These are phyloP conservation scores for Populus tomentosa DNA, from an alignment of 441 rosid species.

Conservation along the genomic window DNA sequence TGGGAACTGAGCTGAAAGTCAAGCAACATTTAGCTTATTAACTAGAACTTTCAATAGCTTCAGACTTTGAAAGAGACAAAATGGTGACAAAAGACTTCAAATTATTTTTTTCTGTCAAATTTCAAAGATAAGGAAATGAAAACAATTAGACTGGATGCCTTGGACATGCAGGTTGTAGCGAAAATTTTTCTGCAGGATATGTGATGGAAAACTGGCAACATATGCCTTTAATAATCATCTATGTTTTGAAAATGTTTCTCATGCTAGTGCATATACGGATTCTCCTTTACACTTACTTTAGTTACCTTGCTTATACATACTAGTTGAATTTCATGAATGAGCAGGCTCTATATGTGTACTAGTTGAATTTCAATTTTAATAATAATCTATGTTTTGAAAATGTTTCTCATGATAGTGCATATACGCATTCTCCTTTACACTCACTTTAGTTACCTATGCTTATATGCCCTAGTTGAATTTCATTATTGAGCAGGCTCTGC, in stretches of 20 bases:
- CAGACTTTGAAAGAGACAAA: neutral
- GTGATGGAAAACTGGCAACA: neutral
- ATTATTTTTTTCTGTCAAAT: neutral
- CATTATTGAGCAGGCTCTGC: slow-evolving; percentile 66
- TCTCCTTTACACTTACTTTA: slow-evolving; percentile 1
- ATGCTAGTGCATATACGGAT: neutral
- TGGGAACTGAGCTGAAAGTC: neutral
- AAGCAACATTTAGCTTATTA: neutral
- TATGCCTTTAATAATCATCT: neutral
- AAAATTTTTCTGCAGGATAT: neutral
- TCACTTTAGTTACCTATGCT: neutral
- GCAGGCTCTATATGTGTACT: slow-evolving; percentile 47
- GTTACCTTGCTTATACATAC: neutral
- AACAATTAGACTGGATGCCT: neutral
- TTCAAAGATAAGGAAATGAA: neutral
- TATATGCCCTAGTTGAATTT: slow-evolving; percentile 8
- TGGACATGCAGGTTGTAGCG: neutral
- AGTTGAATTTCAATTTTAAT: too few species aligned
- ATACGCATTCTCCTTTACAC: neutral
- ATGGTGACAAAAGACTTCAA: neutral
- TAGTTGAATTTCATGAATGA: slow-evolving; percentile 16
- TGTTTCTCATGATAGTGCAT: neutral
- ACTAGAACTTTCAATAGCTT: neutral
- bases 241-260: neutral
- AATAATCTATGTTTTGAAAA: neutral